Conservation (phyloP, 768 basidiomycete genomes). For the Lactarius indigo region DNA sequence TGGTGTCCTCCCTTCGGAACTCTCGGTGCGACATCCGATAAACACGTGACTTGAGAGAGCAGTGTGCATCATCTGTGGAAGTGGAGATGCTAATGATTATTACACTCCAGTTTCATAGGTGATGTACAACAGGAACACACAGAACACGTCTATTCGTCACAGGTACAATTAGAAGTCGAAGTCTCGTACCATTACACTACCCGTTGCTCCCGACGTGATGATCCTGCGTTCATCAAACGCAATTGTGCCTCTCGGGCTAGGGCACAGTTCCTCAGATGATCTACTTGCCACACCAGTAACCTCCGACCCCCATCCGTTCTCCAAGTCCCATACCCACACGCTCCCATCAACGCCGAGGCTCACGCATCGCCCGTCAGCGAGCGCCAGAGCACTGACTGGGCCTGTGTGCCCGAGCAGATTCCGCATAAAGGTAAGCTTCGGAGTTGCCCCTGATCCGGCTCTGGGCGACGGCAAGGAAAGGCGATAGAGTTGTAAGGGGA, state of each 20-base stretch:
- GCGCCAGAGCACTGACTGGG: slow-evolving; percentile 60
- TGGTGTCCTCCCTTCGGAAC: neutral
- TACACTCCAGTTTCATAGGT: too few species aligned
- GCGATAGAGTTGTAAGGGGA: slow-evolving; percentile 71
- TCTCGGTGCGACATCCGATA: neutral
- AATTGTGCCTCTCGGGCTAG: slow-evolving; percentile 39
- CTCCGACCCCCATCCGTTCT: slow-evolving; percentile 44
- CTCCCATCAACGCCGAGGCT: slow-evolving; percentile 67
- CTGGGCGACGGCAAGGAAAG: slow-evolving; percentile 55
- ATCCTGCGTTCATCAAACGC: slow-evolving; percentile 76
- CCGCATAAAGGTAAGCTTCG: slow-evolving; percentile 69
- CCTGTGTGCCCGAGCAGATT: slow-evolving; percentile 67
- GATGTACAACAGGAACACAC: neutral
- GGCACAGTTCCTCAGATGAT: slow-evolving; percentile 26
- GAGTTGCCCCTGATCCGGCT: slow-evolving; percentile 44
- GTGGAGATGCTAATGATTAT: too few species aligned
- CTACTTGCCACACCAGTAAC: slow-evolving; percentile 33
- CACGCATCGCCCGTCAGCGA: slow-evolving; percentile 82
- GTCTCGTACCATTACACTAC: slow-evolving; percentile 45
- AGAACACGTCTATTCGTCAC: neutral
- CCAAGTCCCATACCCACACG: slow-evolving; percentile 87
- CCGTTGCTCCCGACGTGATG: slow-evolving; percentile 41
- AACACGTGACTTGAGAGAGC: neutral
- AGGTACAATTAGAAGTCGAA: slow-evolving; percentile 49
- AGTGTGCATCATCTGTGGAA: neutral